These are phyloP conservation scores for Melampsora allii-populina DNA, from an alignment of 1,284 basidiomycete species.

Conservation along the genomic window DNA sequence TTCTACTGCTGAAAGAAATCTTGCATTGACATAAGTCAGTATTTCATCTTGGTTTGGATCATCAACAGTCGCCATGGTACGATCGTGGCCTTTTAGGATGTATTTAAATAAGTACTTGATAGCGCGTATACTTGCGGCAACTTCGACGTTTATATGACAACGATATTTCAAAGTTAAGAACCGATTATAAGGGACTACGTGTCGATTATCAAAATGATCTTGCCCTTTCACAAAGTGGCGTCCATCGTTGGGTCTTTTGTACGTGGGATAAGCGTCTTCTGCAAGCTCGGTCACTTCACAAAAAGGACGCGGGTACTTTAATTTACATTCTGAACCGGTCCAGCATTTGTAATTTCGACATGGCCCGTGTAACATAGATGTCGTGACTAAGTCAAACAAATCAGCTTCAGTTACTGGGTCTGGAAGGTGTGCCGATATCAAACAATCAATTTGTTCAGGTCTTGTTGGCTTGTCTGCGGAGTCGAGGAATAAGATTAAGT, in stretches of 20 bases:
- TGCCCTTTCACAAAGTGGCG: too few species aligned
- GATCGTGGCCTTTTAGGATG: slow-evolving; percentile 57
- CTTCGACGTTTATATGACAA: slow-evolving; percentile 60
- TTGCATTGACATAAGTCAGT: neutral
- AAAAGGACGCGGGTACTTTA: slow-evolving; percentile 56
- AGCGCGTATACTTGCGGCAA: slow-evolving; percentile 51
- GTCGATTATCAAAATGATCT: slow-evolving; percentile 49
- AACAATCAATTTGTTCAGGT: neutral
- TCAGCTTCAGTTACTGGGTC: neutral
- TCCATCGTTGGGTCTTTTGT: slow-evolving; percentile 31
- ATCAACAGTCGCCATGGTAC: slow-evolving; percentile 49
- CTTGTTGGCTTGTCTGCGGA: neutral
- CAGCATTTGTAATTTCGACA: slow-evolving; percentile 55
- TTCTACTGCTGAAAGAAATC: slow-evolving; percentile 4
- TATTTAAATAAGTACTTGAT: slow-evolving; percentile 59
- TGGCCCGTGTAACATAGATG: slow-evolving; percentile 57
- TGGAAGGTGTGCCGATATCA: slow-evolving; percentile 5
- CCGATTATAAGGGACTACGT: slow-evolving; percentile 55
- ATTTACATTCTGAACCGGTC: slow-evolving; percentile 54
- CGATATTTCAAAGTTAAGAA: slow-evolving; percentile 52
- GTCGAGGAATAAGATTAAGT: slow-evolving; percentile 1
- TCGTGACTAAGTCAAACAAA: neutral
- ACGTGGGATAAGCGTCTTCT: slow-evolving; percentile 54
- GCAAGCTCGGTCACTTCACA: slow-evolving; percentile 52
- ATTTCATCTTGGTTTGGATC: neutral